Conservation (phyloP, 202 grass and related monocot genomes). For the Cymbopogon flexuosus region DNA sequence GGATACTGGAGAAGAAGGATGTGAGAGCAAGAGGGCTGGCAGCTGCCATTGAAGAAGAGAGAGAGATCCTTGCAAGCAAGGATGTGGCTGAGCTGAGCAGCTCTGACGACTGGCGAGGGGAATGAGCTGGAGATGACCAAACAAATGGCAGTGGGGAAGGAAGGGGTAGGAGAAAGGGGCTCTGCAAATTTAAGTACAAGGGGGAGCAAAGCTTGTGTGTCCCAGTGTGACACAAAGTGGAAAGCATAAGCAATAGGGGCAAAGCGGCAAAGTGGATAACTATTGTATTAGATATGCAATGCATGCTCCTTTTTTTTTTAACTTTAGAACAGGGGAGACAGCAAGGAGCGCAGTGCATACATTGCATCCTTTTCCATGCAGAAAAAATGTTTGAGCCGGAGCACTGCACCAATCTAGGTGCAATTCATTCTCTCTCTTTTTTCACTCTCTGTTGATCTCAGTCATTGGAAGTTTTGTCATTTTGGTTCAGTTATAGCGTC, state of each 20-base stretch:
- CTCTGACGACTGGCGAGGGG: background rate
- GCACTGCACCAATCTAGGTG: background rate
- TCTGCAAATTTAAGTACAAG: constrained; percentile 1
- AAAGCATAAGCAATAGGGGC: constrained; percentile 44
- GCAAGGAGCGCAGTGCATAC: background rate
- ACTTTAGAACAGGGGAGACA: constrained; percentile 10
- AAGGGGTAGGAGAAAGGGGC: constrained; percentile 23
- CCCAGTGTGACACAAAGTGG: constrained; percentile 42
- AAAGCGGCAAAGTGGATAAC: constrained; percentile 37
- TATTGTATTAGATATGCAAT: constrained; percentile 32
- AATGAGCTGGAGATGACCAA: constrained; percentile 32
- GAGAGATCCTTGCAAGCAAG: constrained; percentile 9
- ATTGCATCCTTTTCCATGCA: background rate
- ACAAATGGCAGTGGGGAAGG: constrained; percentile 21
- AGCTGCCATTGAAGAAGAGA: constrained; percentile 47
- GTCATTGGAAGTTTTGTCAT: background rate
- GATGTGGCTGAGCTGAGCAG: constrained; percentile 19
- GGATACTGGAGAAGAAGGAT: constrained; percentile 36
- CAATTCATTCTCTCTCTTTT: background rate
- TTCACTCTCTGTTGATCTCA: background rate
- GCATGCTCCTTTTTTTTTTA: constrained; percentile 19
- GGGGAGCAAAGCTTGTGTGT: constrained; percentile 35
- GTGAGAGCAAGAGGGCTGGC: background rate
- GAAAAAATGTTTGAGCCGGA: background rate
- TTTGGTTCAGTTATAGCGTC: background rate